phyloP scores from a whole-genome alignment of 23 red algal species.

The Agarophyton chilense region DNA sequence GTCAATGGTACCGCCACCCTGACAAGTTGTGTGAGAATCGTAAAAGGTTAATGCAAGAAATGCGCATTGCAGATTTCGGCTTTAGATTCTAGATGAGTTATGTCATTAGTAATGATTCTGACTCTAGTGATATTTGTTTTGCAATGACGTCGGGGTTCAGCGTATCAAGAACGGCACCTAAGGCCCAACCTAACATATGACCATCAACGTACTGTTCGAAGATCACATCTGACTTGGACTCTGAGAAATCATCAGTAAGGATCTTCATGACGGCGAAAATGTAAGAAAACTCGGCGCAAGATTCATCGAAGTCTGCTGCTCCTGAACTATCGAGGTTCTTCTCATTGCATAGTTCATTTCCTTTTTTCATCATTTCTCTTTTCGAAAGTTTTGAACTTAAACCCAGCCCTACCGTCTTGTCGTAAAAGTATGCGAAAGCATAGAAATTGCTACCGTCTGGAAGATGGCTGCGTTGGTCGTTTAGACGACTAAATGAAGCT shows the following conservation, averaged over 20 bases:
- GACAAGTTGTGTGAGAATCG: too few relatives aligned
- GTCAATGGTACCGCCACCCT: too few relatives aligned
- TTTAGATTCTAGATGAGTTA: slow-evolving; percentile 25
- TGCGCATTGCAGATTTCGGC: not conserved
- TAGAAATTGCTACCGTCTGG: slow-evolving; percentile 25
- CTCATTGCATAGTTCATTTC: slow-evolving; percentile 52
- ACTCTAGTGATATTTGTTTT: slow-evolving; percentile 47
- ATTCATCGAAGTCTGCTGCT: slow-evolving; percentile 32
- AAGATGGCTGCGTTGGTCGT: slow-evolving; percentile 37
- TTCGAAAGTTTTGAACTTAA: slow-evolving; percentile 43
- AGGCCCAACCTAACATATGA: slow-evolving; percentile 80
- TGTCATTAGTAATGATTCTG: slow-evolving; percentile 32
- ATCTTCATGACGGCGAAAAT: slow-evolving; percentile 70
- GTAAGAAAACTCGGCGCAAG: slow-evolving; percentile 67
- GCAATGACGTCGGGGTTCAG: slow-evolving; percentile 52
- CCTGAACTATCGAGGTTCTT: not conserved
- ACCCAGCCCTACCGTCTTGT: slow-evolving; percentile 61
- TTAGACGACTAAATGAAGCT: slow-evolving; percentile 28
- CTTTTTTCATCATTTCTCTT: slow-evolving; percentile 55
- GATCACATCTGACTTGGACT: slow-evolving; percentile 9
- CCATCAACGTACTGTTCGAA: slow-evolving; percentile 70
- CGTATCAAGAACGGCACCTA: slow-evolving; percentile 66
- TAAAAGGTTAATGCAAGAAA: too few relatives aligned
- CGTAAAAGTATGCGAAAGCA: slow-evolving; percentile 91
- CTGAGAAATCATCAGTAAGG: slow-evolving; percentile 47